These are phyloP conservation scores for Arabidopsis hybrid DNA, from an alignment of 441 rosid species.

Conservation along the genomic window DNA sequence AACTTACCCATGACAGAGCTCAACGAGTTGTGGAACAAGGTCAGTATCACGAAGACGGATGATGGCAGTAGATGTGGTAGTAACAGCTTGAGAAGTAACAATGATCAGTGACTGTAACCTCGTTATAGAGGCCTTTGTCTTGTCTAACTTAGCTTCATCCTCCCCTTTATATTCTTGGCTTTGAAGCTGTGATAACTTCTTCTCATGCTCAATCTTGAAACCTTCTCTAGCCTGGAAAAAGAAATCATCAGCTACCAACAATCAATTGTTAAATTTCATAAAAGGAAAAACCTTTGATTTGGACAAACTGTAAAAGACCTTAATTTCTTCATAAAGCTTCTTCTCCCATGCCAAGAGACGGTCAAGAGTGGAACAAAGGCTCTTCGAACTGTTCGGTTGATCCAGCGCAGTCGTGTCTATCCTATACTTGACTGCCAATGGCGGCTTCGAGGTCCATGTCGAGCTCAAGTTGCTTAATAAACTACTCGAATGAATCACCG, in stretches of 20 bases:
- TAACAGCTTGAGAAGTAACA: conserved; percentile 88
- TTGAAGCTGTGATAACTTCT: conserved; percentile 80
- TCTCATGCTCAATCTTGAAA: conserved; percentile 84
- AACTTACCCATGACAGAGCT: conserved; percentile 87
- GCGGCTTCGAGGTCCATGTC: conserved; percentile 94
- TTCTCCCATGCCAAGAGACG: conserved; percentile 97
- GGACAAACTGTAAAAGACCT: conserved; percentile 52
- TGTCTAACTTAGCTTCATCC: conserved; percentile 78
- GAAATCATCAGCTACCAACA: conserved; percentile 17
- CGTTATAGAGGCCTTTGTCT: conserved; percentile 77
- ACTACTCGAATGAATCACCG: conserved; percentile 95
- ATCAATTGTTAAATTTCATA: background rate
- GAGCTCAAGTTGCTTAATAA: conserved; percentile 87
- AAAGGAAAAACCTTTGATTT: background rate
- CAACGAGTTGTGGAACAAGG: conserved; percentile 91
- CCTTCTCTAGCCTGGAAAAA: conserved; percentile 77
- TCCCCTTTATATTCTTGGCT: conserved; percentile 91
- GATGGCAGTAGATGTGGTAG: conserved; percentile 85
- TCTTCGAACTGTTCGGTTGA: conserved; percentile 63
- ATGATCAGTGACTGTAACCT: conserved; percentile 75
- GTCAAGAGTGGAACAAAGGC: conserved; percentile 86
- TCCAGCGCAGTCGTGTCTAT: conserved; percentile 66
- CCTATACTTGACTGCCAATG: conserved; percentile 84
- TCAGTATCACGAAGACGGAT: conserved; percentile 75
- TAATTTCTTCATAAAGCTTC: conserved; percentile 90